A percentile compares a stretch with the other conserved stretches of the same genome.
Evolutionary conservation across 495 filamentous ascomycete species (phyloP).

Genomic region (Penicillium ochrochloron): DNA sequence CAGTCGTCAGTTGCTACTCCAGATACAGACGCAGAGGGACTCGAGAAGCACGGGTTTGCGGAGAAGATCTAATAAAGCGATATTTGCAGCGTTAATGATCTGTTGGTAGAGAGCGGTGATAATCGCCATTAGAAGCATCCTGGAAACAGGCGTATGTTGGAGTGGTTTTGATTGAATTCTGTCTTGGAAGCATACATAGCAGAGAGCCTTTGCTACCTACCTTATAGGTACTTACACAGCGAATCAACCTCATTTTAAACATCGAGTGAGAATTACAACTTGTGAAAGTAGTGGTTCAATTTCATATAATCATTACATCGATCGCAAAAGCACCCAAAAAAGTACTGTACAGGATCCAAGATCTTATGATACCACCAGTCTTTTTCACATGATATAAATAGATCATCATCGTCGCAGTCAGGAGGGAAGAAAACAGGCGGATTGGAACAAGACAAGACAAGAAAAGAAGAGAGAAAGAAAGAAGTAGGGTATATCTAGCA

Average conservation of each 20-base stretch:
- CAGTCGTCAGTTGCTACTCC: slow-evolving; percentile 53
- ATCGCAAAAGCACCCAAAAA: slow-evolving; percentile 22
- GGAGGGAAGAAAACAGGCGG: background rate
- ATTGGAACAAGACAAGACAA: too few species aligned
- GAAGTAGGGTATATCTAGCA: slow-evolving; percentile 28
- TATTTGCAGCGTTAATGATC: background rate
- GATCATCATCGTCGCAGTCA: slow-evolving; percentile 6
- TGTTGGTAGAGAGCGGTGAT: background rate
- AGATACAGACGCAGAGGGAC: slow-evolving; percentile 55
- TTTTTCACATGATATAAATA: slow-evolving; percentile 18
- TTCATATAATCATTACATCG: slow-evolving; percentile 25
- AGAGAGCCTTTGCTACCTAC: slow-evolving; percentile 7
- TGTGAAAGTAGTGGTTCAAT: background rate
- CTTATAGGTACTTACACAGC: slow-evolving; percentile 2
- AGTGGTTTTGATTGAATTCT: background rate
- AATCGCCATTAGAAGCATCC: slow-evolving; percentile 19
- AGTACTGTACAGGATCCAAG: slow-evolving; percentile 36
- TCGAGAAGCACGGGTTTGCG: slow-evolving; percentile 66
- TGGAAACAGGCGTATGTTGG: slow-evolving; percentile 16
- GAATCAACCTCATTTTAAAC: background rate
- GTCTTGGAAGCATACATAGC: slow-evolving; percentile 10
- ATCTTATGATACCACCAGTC: slow-evolving; percentile 28
- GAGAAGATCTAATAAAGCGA: slow-evolving; percentile 41
- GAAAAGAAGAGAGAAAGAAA: slow-evolving; percentile 6
- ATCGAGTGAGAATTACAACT: background rate